Percentiles rank a stretch among this genome's conserved stretches.
Evolutionary conservation across 2,329 filamentous ascomycete genomes (phyloP).

Genomic region (Xylaria sp.): DNA sequence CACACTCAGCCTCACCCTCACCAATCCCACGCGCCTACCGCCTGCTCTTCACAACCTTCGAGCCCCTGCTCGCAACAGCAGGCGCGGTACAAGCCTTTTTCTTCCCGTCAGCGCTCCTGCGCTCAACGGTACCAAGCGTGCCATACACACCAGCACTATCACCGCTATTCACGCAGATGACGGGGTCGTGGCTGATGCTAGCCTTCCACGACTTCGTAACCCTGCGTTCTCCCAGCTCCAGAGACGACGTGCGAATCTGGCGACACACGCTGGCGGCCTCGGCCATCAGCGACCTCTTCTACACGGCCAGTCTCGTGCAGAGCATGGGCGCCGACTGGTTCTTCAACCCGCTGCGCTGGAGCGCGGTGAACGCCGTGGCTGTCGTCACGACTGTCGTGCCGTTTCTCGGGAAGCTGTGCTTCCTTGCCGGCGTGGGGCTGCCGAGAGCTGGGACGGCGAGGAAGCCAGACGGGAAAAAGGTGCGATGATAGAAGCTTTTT

Average conservation of each 20-base stretch:
- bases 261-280: constrained; percentile 40
- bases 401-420: constrained; percentile 40
- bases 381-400: constrained; percentile 38
- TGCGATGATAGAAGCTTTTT: constrained; percentile 3
- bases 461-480: constrained; percentile 27
- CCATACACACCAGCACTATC: constrained; percentile 34
- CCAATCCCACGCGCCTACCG: constrained; percentile 40
- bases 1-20: constrained; percentile 28
- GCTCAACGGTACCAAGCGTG: constrained; percentile 34
- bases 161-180: constrained; percentile 41
- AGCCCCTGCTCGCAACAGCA: constrained; percentile 38
- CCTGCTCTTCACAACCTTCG: constrained; percentile 39
- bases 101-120: constrained; percentile 29
- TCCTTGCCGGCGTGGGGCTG: constrained; percentile 39
- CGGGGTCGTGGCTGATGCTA: constrained; percentile 41
- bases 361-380: constrained; percentile 25
- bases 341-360: constrained; percentile 37
- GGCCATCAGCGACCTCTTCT: constrained; percentile 40
- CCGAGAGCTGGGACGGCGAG: not conserved
- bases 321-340: constrained; percentile 38
- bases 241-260: constrained; percentile 36
- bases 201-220: constrained; percentile 41
- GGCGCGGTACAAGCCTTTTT: constrained; percentile 39
- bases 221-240: constrained; percentile 26
- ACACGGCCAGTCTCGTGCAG: constrained; percentile 38